These are phyloP conservation scores for Xylariaceae sp. DNA, from an alignment of 2,329 filamentous ascomycete genomes.

Conservation along the genomic window DNA sequence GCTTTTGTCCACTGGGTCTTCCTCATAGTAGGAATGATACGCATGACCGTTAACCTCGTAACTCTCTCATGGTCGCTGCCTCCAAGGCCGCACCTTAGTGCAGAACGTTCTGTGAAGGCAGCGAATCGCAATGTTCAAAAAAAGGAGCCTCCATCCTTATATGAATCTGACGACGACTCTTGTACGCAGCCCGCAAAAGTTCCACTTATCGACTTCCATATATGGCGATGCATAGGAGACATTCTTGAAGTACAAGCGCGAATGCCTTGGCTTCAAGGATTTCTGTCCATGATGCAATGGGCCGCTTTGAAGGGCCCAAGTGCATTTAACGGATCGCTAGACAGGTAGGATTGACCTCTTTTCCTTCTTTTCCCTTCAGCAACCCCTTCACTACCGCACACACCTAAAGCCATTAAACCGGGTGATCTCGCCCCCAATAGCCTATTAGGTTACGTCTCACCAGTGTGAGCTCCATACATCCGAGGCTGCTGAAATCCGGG, in stretches of 20 bases:
- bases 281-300: constrained; percentile 72
- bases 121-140: constrained; percentile 25
- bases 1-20: constrained; percentile 52
- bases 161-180: constrained; percentile 16
- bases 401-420: constrained; percentile 44
- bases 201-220: constrained; percentile 70
- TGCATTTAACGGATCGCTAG: constrained; percentile 70
- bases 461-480: constrained; percentile 32
- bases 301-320: constrained; percentile 69
- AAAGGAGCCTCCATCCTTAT: constrained; percentile 22
- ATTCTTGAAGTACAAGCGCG: constrained; percentile 69
- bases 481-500: background rate
- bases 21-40: constrained; percentile 57
- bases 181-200: constrained; percentile 38
- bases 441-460: constrained; percentile 28
- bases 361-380: constrained; percentile 25
- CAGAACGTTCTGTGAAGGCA: constrained; percentile 25
- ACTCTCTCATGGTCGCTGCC: constrained; percentile 65
- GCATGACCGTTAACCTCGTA: constrained; percentile 61
- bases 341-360: constrained; percentile 76
- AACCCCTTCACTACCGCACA: constrained; percentile 41
- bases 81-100: constrained; percentile 38
- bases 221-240: constrained; percentile 70
- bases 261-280: constrained; percentile 87
- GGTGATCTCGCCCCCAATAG: constrained; percentile 37